Percentiles rank a stretch among this genome's conserved stretches.
Evolutionary conservation across 1,284 basidiomycete genomes (phyloP).

Genomic region (Marasmius fiardii): DNA sequence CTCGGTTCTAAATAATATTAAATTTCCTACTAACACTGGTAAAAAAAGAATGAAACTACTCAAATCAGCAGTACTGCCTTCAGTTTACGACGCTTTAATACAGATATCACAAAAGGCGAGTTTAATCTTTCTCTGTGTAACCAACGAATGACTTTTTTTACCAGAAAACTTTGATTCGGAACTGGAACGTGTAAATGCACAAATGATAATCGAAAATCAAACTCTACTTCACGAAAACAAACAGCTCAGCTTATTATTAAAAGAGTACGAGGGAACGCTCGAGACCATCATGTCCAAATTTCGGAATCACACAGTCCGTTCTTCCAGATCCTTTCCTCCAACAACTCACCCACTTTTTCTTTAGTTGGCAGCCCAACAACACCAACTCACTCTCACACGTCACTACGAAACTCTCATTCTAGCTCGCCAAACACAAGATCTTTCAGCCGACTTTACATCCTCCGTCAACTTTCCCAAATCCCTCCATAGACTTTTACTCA

Average conservation of each 20-base stretch:
- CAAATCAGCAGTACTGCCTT: conserved; percentile 78
- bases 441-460: conserved; percentile 56
- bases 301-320: conserved; percentile 83
- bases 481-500: conserved; percentile 68
- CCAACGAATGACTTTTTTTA: conserved; percentile 1
- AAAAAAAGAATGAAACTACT: conserved; percentile 70
- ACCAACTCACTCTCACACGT: conserved; percentile 84
- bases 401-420: conserved; percentile 91
- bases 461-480: conserved; percentile 51
- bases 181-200: conserved; percentile 86
- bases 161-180: conserved; percentile 92
- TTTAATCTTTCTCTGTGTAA: conserved; percentile 17
- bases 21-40: conserved; percentile 17
- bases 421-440: conserved; percentile 63
- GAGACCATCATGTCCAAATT: conserved; percentile 98
- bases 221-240: conserved; percentile 91
- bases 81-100: conserved; percentile 85
- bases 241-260: conserved; percentile 83
- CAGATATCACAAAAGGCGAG: conserved; percentile 88
- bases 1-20: conserved; percentile 9
- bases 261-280: conserved; percentile 94
- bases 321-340: too few species aligned
- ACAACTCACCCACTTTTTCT: too few species aligned
- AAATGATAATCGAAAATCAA: conserved; percentile 93
- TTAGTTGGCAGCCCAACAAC: conserved; percentile 87